These are phyloP conservation scores for Leccinum disarticulatum DNA, from an alignment of 768 basidiomycete genomes.

Conservation along the genomic window DNA sequence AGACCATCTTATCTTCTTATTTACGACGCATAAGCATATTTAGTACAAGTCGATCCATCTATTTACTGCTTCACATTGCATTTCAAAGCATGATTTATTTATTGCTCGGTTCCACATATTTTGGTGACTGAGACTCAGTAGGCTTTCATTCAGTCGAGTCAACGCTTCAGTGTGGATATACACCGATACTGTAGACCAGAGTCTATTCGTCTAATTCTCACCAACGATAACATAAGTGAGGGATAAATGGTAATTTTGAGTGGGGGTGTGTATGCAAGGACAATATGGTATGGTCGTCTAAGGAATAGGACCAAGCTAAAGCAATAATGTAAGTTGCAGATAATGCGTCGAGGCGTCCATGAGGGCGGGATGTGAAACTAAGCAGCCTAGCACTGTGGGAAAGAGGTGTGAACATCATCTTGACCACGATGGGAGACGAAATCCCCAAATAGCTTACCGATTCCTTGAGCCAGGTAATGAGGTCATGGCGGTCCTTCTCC, in stretches of 20 bases:
- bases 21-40: constrained; percentile 47
- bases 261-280: constrained; percentile 27
- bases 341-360: constrained; percentile 14
- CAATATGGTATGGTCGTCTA: constrained; percentile 34
- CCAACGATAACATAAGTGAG: background rate
- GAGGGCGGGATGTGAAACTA: constrained; percentile 21
- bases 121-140: background rate
- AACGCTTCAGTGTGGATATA: background rate
- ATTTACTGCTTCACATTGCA: background rate
- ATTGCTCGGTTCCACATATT: background rate
- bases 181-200: background rate
- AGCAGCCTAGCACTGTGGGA: constrained; percentile 21
- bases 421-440: background rate
- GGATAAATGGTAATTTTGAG: constrained; percentile 27
- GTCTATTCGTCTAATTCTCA: background rate
- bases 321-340: constrained; percentile 26
- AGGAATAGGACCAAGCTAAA: constrained; percentile 31
- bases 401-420: background rate
- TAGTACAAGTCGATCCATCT: background rate
- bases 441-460: constrained; percentile 45
- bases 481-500: constrained; percentile 95
- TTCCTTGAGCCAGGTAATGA: constrained; percentile 82
- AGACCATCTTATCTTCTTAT: constrained; percentile 69
- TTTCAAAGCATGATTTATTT: constrained; percentile 1
- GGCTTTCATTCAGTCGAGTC: background rate